Conservation (phyloP, 352 stramenopile species). For the Globisporangium canariense region DNA sequence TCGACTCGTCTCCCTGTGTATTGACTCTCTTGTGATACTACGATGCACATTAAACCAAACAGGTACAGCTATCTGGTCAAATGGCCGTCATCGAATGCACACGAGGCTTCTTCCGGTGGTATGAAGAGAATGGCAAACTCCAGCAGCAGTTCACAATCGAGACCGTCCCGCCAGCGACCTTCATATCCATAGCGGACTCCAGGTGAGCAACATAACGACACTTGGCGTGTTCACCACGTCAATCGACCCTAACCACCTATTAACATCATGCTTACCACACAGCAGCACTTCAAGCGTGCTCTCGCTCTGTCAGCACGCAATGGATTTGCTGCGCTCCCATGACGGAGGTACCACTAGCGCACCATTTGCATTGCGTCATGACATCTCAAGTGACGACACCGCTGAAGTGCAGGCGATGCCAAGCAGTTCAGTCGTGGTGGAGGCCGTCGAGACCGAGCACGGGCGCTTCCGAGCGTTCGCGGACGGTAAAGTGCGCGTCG, state of each 20-base stretch:
- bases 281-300: slow-evolving; percentile 4
- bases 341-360: slow-evolving; percentile 6
- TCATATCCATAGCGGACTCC: not conserved
- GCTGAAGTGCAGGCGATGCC: not conserved
- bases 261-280: not conserved
- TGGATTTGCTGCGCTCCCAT: slow-evolving; percentile 11
- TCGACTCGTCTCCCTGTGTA: too few relatives aligned
- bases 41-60: not conserved
- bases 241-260: not conserved
- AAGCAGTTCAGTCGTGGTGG: slow-evolving; percentile 17
- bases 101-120: slow-evolving; percentile 50
- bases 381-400: not conserved
- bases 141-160: slow-evolving; percentile 60
- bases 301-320: slow-evolving; percentile 14
- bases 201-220: not conserved
- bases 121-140: slow-evolving; percentile 24
- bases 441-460: slow-evolving; percentile 41
- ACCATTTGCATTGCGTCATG: not conserved
- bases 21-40: not conserved
- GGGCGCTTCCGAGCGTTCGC: slow-evolving; percentile 66
- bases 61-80: slow-evolving; percentile 9
- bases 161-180: slow-evolving; percentile 40
- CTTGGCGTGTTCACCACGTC: too few relatives aligned
- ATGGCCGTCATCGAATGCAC: slow-evolving; percentile 22
- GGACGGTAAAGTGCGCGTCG: slow-evolving; percentile 57